Evolutionary conservation across 2,329 filamentous ascomycete genomes (phyloP).

Genomic region (Neurospora sp.): DNA sequence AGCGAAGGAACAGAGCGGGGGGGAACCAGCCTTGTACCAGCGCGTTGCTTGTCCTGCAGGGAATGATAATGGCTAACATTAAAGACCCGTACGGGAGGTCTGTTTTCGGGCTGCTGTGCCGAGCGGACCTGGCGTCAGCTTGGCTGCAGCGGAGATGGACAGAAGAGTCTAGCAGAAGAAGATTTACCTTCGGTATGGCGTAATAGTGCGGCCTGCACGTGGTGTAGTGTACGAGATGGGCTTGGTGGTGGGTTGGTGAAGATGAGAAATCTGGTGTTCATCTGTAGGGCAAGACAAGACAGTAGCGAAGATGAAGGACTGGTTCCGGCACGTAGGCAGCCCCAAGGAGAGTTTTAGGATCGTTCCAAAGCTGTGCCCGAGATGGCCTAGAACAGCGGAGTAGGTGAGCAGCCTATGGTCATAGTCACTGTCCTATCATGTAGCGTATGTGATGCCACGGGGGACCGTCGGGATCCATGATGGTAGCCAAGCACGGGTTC

Average conservation of each 20-base stretch:
- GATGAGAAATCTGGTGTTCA: neutral
- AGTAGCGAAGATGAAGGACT: neutral
- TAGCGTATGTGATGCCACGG: neutral
- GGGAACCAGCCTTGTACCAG: neutral
- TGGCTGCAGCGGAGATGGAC: neutral
- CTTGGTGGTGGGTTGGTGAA: neutral
- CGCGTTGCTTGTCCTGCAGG: neutral
- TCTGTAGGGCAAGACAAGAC: neutral
- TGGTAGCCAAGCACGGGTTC: neutral
- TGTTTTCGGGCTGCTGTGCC: neutral
- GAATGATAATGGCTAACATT: neutral
- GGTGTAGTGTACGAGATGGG: neutral
- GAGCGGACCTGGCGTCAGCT: neutral
- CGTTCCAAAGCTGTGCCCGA: neutral
- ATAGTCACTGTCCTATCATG: neutral
- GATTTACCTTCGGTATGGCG: neutral
- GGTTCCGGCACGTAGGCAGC: neutral
- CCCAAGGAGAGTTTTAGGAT: neutral
- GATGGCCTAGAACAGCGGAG: neutral
- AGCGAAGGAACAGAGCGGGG: neutral
- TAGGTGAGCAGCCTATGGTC: neutral
- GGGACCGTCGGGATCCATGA: neutral
- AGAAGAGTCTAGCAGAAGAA: neutral
- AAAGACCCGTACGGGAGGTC: neutral
- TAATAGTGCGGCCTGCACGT: neutral